Evolutionary conservation across 2,329 filamentous ascomycete species (phyloP).

Genomic region (Clonostachys sp.): DNA sequence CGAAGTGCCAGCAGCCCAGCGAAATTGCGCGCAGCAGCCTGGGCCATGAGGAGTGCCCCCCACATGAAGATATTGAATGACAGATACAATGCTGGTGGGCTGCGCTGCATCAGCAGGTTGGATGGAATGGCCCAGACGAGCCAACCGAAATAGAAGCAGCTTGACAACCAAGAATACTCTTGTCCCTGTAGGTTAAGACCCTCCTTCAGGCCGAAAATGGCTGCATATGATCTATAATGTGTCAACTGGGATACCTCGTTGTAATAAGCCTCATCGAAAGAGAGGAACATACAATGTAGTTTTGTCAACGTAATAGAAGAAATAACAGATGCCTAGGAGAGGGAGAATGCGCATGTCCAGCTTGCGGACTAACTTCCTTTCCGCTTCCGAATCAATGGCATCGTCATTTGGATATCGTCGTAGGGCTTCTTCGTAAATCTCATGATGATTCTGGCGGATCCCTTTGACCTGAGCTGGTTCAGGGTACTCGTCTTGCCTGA

Average conservation of each 20-base stretch:
- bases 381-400: conserved; percentile 21
- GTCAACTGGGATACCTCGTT: background rate
- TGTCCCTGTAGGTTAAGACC: conserved; percentile 52
- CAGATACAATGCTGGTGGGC: conserved; percentile 27
- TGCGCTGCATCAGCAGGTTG: conserved; percentile 22
- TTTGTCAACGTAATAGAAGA: conserved; percentile 36
- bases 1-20: conserved; percentile 48
- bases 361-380: conserved; percentile 26
- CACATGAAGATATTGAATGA: conserved; percentile 49
- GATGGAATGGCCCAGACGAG: conserved; percentile 26
- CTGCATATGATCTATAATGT: conserved; percentile 46
- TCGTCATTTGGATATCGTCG: conserved; percentile 13
- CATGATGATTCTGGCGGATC: conserved; percentile 13
- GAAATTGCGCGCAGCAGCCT: conserved; percentile 54
- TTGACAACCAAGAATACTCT: conserved; percentile 44
- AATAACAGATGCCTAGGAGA: conserved; percentile 30
- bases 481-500: conserved; percentile 1
- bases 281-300: conserved; percentile 36
- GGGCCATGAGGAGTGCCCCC: conserved; percentile 38
- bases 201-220: conserved; percentile 58
- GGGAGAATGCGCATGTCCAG: conserved; percentile 30
- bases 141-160: conserved; percentile 30
- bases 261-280: background rate
- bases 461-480: conserved; percentile 10
- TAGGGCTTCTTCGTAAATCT: conserved; percentile 27